Evolutionary conservation across 2,329 filamentous ascomycete genomes (phyloP).

Genomic region (Hypoxylon sp.): DNA sequence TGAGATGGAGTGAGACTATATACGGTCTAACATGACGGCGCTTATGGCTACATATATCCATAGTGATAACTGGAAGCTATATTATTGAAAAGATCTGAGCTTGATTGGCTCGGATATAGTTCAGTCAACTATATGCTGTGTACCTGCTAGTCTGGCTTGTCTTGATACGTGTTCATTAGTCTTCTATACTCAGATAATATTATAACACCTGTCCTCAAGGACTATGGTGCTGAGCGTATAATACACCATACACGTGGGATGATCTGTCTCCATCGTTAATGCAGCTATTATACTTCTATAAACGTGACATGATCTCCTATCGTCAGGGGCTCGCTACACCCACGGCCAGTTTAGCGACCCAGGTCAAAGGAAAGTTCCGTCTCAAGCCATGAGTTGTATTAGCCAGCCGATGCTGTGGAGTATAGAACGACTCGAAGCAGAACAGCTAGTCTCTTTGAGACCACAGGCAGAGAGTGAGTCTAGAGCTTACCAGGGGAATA

Average conservation of each 20-base stretch:
- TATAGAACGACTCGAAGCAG: conserved; percentile 1
- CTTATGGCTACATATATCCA: no score
- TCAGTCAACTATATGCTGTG: neutral
- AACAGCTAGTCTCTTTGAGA: neutral
- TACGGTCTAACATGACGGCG: neutral
- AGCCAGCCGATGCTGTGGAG: conserved; percentile 12
- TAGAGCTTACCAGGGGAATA: neutral
- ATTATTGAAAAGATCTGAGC: no score
- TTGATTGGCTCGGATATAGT: no score
- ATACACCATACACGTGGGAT: conserved; percentile 16
- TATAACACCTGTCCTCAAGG: neutral
- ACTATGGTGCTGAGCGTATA: neutral
- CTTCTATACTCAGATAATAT: neutral
- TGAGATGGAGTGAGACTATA: neutral
- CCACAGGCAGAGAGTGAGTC: conserved; percentile 1
- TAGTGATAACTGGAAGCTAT: no score
- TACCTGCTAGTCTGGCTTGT: neutral
- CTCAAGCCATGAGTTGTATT: conserved; percentile 15
- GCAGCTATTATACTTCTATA: conserved; percentile 25
- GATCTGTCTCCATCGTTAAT: conserved; percentile 20
- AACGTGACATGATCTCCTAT: conserved; percentile 21
- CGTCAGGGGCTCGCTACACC: conserved; percentile 22
- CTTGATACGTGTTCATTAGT: neutral
- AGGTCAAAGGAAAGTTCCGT: conserved; percentile 2
- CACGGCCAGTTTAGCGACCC: conserved; percentile 9